Evolutionary conservation across 2,329 filamentous ascomycete genomes (phyloP), one percentile per base, ranked within the genome.

Genomic region (Trichoderma pleuroti): DNA sequence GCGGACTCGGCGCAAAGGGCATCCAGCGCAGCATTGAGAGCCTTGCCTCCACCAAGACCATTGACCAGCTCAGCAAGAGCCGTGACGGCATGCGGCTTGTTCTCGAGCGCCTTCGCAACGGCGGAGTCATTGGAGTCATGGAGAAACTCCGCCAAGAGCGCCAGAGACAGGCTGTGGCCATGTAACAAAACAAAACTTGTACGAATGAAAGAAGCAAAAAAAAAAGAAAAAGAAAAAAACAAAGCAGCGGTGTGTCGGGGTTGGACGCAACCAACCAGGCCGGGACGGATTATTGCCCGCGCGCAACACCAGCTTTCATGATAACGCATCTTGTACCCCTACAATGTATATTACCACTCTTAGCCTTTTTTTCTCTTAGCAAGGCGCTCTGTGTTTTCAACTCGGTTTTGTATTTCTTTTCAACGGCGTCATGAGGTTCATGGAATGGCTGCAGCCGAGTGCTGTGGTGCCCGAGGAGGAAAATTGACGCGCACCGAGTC

Each of bases 1-100:
- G 84, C 36, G 82, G 82, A 60, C 92, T 91, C 85, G 90, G 91
- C 16, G 88, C 91, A 18, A 88, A 87, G 54, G 87, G 91, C n/a
- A 87, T 95, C 59, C 91, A 94, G 79, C 85, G 91, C 74, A 93
- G 90, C 76, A 94, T 96, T 76, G 93, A 96, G 82, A 87, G 87
- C 68, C 90, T 95, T 72, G 92, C 92, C 12, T 89, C 92, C 49
- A 91, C 90, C 77, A 91, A 93, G 78, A 93, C 93, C 6, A 88
- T 91, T 74, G 91, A 92, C 76, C 92, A 93, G 78, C 86, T 95
- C 76, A 90, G 91, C 65, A 94, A 94, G 82, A 93, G 92, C 75
- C 89, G 91, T 63, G 91, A 94, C 78, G 93, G 93, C 62, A 95
- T 96, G 93, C 90, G 88, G 70, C 88, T 94, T 46, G 92, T 96